Base-by-base conservation (phyloP, 306 rosid genomes). In the Leucaena leucocephala region DNA sequence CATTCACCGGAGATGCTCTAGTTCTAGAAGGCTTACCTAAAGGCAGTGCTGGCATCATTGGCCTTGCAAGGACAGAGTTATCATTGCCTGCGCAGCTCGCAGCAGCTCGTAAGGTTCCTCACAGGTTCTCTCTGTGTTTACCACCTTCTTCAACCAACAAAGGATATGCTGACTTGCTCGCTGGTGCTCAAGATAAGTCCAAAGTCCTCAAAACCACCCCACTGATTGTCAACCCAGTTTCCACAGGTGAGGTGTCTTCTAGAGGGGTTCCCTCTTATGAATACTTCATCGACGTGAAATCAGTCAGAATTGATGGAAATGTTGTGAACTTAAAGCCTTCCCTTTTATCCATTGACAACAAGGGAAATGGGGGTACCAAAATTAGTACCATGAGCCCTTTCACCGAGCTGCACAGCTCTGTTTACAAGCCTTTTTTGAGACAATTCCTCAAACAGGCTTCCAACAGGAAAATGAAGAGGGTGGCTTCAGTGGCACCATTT, bases 341-440 rank as follows among this genome's bases (percentile, higher is more conserved):
- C 8, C 40, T 79, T 21, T 14, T 84, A 16, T 71, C 77, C 16
- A 73, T 79, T 57, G 72, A 82, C 45, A 80, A 34, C 0, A 76
- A 68, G 10, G 88, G 84, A 68, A 61, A 76, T 49, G 88, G 88
- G 34, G 82, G 85, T 2, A 83, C 83, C 14, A 85, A 81, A 78
- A 61, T 88, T 34, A 78, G 85, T 35, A 80, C 86, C 5, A 33
- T 68, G 19, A 67, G 16, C 65, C 81, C 67, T 39, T 85, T 78
- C 49, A 50, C 83, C 17, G 73, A 78, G 4, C 43, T 83, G 13
- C 82, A 75, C n/a, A 83, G 54, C 39, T n/a, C 57, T 3, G 75
- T 83, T 0, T 87, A 78, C 70, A 82, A 75, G 19, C 65, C 85
- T 7, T 84, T 83, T 34, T 27, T 87, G 33, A 11, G 54, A 0